These are phyloP conservation scores for Lathyrus oleraceus DNA, from an alignment of 306 rosid genomes.

Conservation along the genomic window DNA sequence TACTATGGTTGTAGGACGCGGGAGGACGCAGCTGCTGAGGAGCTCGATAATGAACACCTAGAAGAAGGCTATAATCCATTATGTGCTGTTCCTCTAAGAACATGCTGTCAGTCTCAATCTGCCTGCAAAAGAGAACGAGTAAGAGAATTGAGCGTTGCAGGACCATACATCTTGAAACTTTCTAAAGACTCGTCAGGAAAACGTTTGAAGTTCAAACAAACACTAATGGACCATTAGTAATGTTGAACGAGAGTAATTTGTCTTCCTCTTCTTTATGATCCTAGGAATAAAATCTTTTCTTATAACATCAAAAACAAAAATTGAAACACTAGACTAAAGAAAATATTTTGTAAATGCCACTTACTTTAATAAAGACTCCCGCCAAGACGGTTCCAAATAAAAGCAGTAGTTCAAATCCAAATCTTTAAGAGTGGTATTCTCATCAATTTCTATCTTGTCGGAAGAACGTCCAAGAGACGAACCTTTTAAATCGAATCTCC, in stretches of 20 bases:
- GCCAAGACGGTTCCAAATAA: constrained; percentile 97
- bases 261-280: constrained; percentile 25
- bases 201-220: constrained; percentile 19
- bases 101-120: constrained; percentile 87
- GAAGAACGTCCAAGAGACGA: constrained; percentile 97
- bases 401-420: constrained; percentile 85
- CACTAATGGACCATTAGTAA: background rate
- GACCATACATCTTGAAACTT: constrained; percentile 15
- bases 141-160: constrained; percentile 8
- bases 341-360: constrained; percentile 36
- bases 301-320: constrained; percentile 2
- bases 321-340: background rate
- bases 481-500: constrained; percentile 94
- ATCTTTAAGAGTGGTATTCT: constrained; percentile 94
- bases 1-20: constrained; percentile 44
- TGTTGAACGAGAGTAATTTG: background rate
- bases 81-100: constrained; percentile 88
- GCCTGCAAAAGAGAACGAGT: constrained; percentile 51
- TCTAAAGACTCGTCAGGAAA: background rate
- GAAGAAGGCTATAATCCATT: constrained; percentile 96
- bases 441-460: constrained; percentile 96
- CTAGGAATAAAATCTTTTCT: constrained; percentile 1
- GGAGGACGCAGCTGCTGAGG: constrained; percentile 73
- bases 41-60: constrained; percentile 98
- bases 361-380: constrained; percentile 77